These are phyloP conservation scores for Ophiostoma himal-ulmi DNA, from an alignment of 2,329 filamentous ascomycete species.

Conservation along the genomic window DNA sequence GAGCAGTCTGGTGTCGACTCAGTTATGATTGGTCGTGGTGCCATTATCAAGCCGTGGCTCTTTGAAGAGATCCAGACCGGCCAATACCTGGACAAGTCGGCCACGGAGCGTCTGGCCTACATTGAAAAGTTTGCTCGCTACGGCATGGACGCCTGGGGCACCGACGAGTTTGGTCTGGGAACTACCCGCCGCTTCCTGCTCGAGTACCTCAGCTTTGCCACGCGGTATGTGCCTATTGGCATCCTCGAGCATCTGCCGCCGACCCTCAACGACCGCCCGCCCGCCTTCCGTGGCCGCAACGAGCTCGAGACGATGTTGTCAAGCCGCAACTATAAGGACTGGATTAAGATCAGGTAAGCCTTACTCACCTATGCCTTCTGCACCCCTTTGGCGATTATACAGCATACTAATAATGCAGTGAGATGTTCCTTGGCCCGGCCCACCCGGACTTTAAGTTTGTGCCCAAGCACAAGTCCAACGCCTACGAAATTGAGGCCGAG, in stretches of 20 bases:
- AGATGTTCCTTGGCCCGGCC: conserved; percentile 94
- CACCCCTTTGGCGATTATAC: not conserved
- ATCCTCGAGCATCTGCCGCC: conserved; percentile 84
- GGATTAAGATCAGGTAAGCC: conserved; percentile 88
- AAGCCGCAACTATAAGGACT: conserved; percentile 89
- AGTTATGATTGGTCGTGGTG: conserved; percentile 96
- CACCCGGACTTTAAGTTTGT: conserved; percentile 89
- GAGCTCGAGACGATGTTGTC: conserved; percentile 91
- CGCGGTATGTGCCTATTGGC: conserved; percentile 86
- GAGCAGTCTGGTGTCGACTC: conserved; percentile 74
- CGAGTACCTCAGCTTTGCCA: conserved; percentile 91
- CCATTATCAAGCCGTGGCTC: conserved; percentile 95
- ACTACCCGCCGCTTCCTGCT: conserved; percentile 87
- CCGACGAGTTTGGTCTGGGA: conserved; percentile 87
- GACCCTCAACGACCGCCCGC: conserved; percentile 80
- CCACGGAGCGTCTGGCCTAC: conserved; percentile 75
- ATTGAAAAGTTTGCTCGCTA: conserved; percentile 86
- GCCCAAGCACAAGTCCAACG: conserved; percentile 95
- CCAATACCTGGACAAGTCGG: conserved; percentile 93
- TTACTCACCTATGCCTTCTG: not conserved
- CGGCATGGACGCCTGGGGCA: conserved; percentile 90
- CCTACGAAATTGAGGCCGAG: conserved; percentile 67
- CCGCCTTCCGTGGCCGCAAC: conserved; percentile 73
- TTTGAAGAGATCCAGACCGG: conserved; percentile 92
- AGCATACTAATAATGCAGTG: conserved; percentile 47